Conservation (phyloP, 2,329 filamentous ascomycete genomes). For the Aspergillus awamori region DNA sequence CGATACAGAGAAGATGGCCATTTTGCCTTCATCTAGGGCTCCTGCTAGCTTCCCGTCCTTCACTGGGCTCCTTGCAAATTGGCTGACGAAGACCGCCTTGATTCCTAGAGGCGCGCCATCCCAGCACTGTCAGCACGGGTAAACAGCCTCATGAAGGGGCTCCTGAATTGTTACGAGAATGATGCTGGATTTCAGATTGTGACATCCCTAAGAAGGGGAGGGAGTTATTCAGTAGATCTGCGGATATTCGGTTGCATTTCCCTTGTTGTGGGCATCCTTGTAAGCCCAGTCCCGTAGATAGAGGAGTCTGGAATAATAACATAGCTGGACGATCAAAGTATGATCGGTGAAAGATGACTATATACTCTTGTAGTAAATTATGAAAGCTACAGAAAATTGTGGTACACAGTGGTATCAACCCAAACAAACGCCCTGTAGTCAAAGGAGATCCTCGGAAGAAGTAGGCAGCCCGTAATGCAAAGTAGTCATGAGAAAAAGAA, state of each 20-base stretch:
- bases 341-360: background rate
- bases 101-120: background rate
- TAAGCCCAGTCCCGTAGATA: background rate
- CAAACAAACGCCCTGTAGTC: background rate
- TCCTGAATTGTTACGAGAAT: background rate
- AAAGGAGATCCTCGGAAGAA: background rate
- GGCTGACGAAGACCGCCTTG: background rate
- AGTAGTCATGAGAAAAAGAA: background rate
- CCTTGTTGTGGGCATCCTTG: background rate
- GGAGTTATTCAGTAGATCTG: background rate
- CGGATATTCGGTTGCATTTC: background rate
- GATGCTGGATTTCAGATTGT: background rate
- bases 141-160: background rate
- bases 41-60: background rate
- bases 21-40: background rate
- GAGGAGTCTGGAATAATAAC: background rate
- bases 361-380: background rate
- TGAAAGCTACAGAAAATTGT: background rate
- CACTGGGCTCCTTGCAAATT: background rate
- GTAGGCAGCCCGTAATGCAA: background rate
- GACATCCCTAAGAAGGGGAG: background rate
- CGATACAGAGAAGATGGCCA: background rate
- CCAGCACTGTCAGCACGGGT: background rate
- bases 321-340: background rate
- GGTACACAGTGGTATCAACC: background rate